These are phyloP conservation scores for Rhizoctonia solani DNA, from an alignment of 1,284 basidiomycete genomes.

Conservation along the genomic window DNA sequence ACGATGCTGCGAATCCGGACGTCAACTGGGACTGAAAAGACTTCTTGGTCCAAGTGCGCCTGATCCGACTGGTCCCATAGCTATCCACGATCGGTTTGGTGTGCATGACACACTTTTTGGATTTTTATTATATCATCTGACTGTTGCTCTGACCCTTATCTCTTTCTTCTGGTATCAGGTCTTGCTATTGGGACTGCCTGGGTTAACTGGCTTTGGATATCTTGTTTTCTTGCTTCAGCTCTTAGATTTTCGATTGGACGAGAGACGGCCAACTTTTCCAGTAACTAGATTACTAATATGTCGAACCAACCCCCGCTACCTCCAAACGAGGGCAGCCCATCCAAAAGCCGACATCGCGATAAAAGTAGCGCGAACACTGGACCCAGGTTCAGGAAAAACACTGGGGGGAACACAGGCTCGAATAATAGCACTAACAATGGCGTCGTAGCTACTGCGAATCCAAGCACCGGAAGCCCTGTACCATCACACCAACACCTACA, in stretches of 20 bases:
- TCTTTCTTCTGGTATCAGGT: background rate
- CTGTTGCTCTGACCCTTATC: background rate
- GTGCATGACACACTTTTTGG: background rate
- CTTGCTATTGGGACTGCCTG: background rate
- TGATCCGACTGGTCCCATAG: constrained; percentile 28
- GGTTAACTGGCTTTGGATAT: constrained; percentile 10
- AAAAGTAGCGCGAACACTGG: constrained; percentile 13
- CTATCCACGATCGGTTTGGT: constrained; percentile 31
- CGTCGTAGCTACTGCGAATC: background rate
- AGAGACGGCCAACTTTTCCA: background rate
- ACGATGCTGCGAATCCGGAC: constrained; percentile 12
- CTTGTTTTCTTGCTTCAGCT: constrained; percentile 24
- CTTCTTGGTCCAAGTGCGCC: constrained; percentile 4
- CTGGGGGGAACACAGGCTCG: constrained; percentile 4
- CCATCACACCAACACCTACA: constrained; percentile 24
- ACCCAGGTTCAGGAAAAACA: constrained; percentile 29
- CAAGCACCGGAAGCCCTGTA: constrained; percentile 20
- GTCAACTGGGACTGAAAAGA: background rate
- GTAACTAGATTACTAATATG: constrained; percentile 3
- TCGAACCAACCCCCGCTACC: constrained; percentile 20
- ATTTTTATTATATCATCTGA: constrained; percentile 3
- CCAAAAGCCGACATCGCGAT: constrained; percentile 17
- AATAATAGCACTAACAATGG: background rate
- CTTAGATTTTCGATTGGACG: background rate
- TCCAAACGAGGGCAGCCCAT: constrained; percentile 14